phyloP scores from a whole-genome alignment of 495 filamentous ascomycete species.

The Tuber magnatum region DNA sequence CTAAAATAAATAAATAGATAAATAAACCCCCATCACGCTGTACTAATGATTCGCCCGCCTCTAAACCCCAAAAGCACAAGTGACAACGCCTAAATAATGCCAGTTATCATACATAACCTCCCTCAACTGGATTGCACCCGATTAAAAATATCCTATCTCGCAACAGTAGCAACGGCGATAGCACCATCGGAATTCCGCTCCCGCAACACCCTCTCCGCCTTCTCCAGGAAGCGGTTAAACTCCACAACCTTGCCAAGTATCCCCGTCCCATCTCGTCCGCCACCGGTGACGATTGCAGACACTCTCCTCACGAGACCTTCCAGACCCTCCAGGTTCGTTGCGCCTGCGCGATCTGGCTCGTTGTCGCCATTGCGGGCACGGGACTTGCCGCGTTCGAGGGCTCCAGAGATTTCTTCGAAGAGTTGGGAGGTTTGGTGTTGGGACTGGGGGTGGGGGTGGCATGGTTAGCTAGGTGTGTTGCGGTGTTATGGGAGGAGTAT shows the following conservation, averaged over 20 bases:
- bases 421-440: constrained; percentile 27
- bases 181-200: constrained; percentile 13
- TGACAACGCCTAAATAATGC: neutral
- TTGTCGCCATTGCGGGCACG: neutral
- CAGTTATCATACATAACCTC: neutral
- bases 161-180: neutral
- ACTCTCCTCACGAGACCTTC: constrained; percentile 27
- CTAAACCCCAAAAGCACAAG: neutral
- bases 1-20: neutral
- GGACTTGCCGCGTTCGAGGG: constrained; percentile 31
- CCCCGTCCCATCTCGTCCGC: constrained; percentile 27
- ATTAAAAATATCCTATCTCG: neutral
- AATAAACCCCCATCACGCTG: neutral
- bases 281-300: constrained; percentile 27
- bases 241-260: constrained; percentile 30
- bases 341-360: neutral
- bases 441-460: constrained; percentile 1
- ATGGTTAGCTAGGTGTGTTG: constrained; percentile 6
- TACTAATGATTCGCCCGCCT: neutral
- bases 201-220: constrained; percentile 22
- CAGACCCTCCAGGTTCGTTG: constrained; percentile 18
- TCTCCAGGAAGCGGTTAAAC: constrained; percentile 36
- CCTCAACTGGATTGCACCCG: neutral
- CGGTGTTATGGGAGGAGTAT: neutral
- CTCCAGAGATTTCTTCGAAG: constrained; percentile 34